phyloP scores from a whole-genome alignment of 1,284 basidiomycete genomes.

The Blastosporella zonata region DNA sequence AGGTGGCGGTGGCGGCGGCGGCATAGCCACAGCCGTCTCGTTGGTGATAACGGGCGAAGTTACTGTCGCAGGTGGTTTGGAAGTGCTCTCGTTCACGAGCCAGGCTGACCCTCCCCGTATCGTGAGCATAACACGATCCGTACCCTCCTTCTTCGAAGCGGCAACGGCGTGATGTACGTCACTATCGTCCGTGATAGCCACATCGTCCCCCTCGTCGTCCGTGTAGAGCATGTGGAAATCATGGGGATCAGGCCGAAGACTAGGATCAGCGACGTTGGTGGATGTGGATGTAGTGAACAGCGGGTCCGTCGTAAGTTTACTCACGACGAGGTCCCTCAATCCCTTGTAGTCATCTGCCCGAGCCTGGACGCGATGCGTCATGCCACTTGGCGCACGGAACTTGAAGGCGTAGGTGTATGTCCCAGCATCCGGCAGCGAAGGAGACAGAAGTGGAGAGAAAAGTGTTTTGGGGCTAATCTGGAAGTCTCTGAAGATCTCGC shows the following conservation, averaged over 20 bases:
- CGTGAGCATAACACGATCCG: slow-evolving; percentile 5
- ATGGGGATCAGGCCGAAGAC: not conserved
- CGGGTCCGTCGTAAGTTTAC: not conserved
- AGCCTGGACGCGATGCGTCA: slow-evolving; percentile 1
- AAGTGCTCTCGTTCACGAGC: not conserved
- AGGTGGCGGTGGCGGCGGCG: no score
- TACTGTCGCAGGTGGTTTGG: no score
- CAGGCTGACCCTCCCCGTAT: not conserved
- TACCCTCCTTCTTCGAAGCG: not conserved
- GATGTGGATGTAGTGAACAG: not conserved
- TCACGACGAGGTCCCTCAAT: not conserved
- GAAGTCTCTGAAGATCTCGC: not conserved
- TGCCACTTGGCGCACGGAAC: not conserved
- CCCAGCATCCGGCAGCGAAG: not conserved
- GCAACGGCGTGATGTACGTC: not conserved
- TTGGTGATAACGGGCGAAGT: not conserved
- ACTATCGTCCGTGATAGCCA: not conserved
- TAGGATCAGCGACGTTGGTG: not conserved
- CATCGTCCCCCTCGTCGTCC: slow-evolving; percentile 3
- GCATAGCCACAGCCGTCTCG: not conserved
- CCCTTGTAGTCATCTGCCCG: slow-evolving; percentile 1
- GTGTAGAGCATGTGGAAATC: not conserved
- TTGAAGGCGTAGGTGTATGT: not conserved
- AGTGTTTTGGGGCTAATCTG: not conserved
- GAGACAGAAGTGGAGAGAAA: not conserved